Conservation (phyloP, 768 basidiomycete genomes). For the Leccinum pellstonianum region DNA sequence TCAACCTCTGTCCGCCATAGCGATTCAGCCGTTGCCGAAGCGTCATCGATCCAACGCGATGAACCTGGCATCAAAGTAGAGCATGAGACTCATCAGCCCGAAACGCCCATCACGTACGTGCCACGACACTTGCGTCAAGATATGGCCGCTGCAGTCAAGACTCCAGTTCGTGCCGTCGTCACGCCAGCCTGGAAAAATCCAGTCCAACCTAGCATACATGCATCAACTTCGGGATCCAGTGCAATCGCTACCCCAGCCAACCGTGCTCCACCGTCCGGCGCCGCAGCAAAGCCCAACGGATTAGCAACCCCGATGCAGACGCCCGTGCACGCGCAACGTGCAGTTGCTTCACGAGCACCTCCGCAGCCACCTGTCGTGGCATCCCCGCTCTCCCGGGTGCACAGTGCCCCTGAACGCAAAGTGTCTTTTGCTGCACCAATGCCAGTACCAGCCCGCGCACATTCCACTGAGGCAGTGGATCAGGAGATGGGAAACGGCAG, state of each 20-base stretch:
- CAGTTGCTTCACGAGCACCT: slow-evolving; percentile 11
- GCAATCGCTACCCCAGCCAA: background rate
- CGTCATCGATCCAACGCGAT: background rate
- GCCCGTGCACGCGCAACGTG: slow-evolving; percentile 33
- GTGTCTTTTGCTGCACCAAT: slow-evolving; percentile 10
- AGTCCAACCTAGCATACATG: background rate
- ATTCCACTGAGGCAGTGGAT: slow-evolving; percentile 3
- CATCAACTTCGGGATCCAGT: slow-evolving; percentile 1
- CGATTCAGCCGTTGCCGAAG: background rate
- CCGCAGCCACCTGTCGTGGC: slow-evolving; percentile 5
- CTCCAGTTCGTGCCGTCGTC: background rate
- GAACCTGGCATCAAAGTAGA: slow-evolving; percentile 23
- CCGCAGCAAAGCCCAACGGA: slow-evolving; percentile 14
- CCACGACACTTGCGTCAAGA: slow-evolving; percentile 42
- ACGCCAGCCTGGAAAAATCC: background rate
- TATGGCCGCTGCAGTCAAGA: slow-evolving; percentile 9
- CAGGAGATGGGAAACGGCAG: background rate
- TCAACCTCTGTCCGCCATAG: background rate
- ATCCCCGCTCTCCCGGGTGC: slow-evolving; percentile 14
- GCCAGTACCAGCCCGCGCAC: background rate
- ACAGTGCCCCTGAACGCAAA: slow-evolving; percentile 12
- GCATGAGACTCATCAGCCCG: slow-evolving; percentile 4
- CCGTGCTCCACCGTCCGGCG: background rate
- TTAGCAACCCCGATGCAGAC: slow-evolving; percentile 38
- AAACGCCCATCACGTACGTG: slow-evolving; percentile 33